Evolutionary conservation across 2,329 filamentous ascomycete species (phyloP).

Genomic region (Nothopassalora personata): DNA sequence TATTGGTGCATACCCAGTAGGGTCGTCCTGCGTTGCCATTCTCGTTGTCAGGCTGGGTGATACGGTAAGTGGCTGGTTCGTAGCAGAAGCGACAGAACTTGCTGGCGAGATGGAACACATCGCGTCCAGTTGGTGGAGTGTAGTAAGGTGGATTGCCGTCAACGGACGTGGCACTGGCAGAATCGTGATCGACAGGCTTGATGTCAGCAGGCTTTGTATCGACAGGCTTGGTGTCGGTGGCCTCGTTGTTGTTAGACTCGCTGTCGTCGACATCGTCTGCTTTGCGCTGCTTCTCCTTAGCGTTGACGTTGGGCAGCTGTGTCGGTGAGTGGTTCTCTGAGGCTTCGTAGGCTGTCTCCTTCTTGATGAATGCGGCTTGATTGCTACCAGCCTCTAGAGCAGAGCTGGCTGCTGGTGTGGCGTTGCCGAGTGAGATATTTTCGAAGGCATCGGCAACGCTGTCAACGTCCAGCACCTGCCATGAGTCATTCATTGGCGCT

Average conservation of each 20-base stretch:
- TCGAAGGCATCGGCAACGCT: background rate
- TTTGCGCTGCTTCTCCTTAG: too few species aligned
- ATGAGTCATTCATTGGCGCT: background rate
- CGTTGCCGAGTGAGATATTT: background rate
- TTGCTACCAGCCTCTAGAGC: background rate
- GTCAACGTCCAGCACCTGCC: background rate
- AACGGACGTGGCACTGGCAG: too few species aligned
- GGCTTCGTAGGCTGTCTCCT: background rate
- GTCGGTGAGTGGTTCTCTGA: too few species aligned
- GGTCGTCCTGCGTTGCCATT: background rate
- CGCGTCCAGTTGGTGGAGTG: too few species aligned
- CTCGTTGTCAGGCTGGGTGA: background rate
- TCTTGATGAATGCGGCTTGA: background rate
- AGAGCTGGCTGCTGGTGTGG: background rate
- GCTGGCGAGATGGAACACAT: background rate
- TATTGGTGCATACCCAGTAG: background rate
- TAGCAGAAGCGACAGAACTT: background rate
- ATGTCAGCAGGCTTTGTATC: too few species aligned
- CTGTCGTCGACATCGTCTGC: too few species aligned
- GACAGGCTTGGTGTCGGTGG: too few species aligned
- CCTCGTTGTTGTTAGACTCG: too few species aligned
- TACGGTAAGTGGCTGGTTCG: background rate
- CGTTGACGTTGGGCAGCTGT: too few species aligned
- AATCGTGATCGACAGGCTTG: too few species aligned
- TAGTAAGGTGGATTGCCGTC: background rate